phyloP scores from a whole-genome alignment of 805 yeast species.

The Saccharomycopsis fodiens region DNA sequence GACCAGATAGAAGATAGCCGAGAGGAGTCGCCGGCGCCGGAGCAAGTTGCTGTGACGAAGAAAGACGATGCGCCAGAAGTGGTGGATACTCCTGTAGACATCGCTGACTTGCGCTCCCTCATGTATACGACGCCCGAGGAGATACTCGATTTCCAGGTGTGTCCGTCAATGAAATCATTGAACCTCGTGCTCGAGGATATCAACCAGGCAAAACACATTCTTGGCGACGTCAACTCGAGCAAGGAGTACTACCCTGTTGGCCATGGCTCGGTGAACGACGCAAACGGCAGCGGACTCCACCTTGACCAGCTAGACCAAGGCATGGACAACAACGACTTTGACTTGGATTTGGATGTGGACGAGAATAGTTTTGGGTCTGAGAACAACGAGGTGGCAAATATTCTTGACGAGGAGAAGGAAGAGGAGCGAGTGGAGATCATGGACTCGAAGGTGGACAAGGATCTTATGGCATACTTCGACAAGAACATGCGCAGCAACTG shows the following conservation, averaged over 20 bases:
- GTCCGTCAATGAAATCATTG: conserved; percentile 65
- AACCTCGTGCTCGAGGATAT: conserved; percentile 51
- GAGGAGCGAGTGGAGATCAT: conserved; percentile 21
- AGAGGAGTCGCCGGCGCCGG: not conserved
- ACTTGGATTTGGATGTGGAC: conserved; percentile 20
- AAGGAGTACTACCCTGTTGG: conserved; percentile 9
- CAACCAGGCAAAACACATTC: conserved; percentile 40
- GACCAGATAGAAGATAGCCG: conserved; percentile 1
- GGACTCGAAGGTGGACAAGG: conserved; percentile 41
- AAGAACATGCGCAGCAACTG: conserved; percentile 62
- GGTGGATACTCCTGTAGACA: not conserved
- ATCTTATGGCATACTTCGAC: conserved; percentile 76
- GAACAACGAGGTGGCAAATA: conserved; percentile 21
- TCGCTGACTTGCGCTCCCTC: conserved; percentile 5
- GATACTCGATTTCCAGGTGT: conserved; percentile 35
- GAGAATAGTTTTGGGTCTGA: conserved; percentile 25
- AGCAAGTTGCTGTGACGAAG: not conserved
- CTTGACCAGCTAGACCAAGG: conserved; percentile 22
- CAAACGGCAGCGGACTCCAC: not conserved
- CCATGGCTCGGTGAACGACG: not conserved
- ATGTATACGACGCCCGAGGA: conserved; percentile 24
- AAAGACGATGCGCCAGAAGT: not conserved
- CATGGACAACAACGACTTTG: conserved; percentile 10
- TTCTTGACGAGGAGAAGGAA: conserved; percentile 23
- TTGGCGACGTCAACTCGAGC: conserved; percentile 33